Evolutionary conservation across 1,284 basidiomycete genomes (phyloP).

Genomic region (Malassezia pachydermatis): DNA sequence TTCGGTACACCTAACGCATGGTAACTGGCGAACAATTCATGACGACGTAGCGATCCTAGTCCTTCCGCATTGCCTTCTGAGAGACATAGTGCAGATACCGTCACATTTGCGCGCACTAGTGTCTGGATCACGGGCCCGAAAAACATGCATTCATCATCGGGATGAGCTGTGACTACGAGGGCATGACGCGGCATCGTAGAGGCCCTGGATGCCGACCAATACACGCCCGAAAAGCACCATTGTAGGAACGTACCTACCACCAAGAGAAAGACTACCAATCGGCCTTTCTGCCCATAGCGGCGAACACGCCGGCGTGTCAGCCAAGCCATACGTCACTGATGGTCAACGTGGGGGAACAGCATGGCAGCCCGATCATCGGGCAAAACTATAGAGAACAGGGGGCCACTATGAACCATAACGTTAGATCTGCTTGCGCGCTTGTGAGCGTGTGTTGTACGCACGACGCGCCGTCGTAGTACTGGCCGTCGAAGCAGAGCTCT

Average conservation of each 20-base stretch:
- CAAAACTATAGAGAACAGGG: too few relatives aligned
- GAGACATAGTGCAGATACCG: constrained; percentile 51
- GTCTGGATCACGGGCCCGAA: constrained; percentile 67
- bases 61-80: constrained; percentile 61
- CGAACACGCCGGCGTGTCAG: too few relatives aligned
- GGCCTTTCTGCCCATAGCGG: too few relatives aligned
- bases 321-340: too few relatives aligned
- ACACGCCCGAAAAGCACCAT: not conserved
- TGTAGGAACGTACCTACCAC: not conserved
- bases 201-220: not conserved
- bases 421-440: too few relatives aligned
- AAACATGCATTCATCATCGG: constrained; percentile 86
- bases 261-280: too few relatives aligned
- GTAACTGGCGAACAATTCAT: constrained; percentile 56
- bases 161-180: constrained; percentile 71
- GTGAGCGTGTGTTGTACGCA: too few relatives aligned
- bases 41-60: constrained; percentile 57
- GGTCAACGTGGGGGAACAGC: too few relatives aligned
- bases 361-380: too few relatives aligned
- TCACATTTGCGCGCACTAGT: constrained; percentile 51
- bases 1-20: constrained; percentile 58
- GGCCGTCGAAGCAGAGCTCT: too few relatives aligned
- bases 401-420: too few relatives aligned
- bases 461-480: too few relatives aligned
- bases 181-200: constrained; percentile 11